Percentiles rank a stretch among this genome's conserved stretches.
phyloP scores from a whole-genome alignment of 345 rosid species.

The Jatropha curcas region DNA sequence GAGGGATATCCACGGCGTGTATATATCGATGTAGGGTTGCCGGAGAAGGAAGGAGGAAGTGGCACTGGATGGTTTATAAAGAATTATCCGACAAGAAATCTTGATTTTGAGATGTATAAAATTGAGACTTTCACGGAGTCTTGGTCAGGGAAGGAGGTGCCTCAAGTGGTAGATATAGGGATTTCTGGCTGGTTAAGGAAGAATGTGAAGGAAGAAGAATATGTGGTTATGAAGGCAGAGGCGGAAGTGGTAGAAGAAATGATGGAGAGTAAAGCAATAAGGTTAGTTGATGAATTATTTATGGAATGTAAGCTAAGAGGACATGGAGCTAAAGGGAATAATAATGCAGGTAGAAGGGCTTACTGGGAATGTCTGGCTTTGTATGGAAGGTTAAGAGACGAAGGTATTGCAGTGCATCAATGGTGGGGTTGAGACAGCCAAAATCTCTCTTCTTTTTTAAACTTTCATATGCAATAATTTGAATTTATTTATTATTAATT shows the following conservation, averaged over 20 bases:
- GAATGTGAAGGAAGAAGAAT: conserved; percentile 67
- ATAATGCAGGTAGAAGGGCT: conserved; percentile 50
- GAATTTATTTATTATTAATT: no score
- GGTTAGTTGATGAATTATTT: conserved; percentile 78
- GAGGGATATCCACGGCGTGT: conserved; percentile 62
- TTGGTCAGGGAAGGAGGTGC: conserved; percentile 19
- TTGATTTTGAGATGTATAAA: conserved; percentile 67
- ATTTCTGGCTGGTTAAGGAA: conserved; percentile 67
- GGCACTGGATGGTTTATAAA: conserved; percentile 60
- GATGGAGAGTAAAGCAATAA: conserved; percentile 55
- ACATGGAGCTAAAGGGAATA: conserved; percentile 28
- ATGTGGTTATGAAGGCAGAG: conserved; percentile 82
- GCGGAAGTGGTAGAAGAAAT: conserved; percentile 74
- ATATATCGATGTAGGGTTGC: conserved; percentile 62
- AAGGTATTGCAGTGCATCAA: conserved; percentile 80
- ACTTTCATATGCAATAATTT: no score
- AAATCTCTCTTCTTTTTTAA: no score
- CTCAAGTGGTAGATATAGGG: conserved; percentile 32
- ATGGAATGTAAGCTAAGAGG: conserved; percentile 76
- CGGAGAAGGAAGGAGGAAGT: conserved; percentile 43
- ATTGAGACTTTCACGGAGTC: conserved; percentile 48
- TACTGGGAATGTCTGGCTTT: conserved; percentile 86
- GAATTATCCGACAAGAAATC: conserved; percentile 68
- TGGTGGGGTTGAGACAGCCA: conserved; percentile 92
- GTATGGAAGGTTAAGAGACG: conserved; percentile 74